phyloP scores from a whole-genome alignment of 495 filamentous ascomycete genomes.

The Penicillium pulvis region DNA sequence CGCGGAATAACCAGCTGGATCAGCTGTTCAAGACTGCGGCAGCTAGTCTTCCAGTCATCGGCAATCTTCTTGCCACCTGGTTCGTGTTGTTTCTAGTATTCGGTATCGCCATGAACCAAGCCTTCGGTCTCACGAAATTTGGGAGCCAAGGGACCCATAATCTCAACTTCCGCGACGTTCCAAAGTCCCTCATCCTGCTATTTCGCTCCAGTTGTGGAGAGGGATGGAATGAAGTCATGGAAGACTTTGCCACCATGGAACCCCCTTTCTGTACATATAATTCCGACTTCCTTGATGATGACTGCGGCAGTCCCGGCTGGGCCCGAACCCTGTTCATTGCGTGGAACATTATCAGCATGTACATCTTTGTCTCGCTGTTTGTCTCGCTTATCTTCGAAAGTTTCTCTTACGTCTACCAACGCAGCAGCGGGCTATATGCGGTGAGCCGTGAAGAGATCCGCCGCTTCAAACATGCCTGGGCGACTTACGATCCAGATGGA shows the following conservation, averaged over 20 bases:
- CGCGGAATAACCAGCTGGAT: slow-evolving; percentile 94
- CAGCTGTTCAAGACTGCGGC: slow-evolving; percentile 99
- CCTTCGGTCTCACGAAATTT: slow-evolving; percentile 93
- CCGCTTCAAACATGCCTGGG: slow-evolving; percentile 98
- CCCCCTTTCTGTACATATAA: slow-evolving; percentile 74
- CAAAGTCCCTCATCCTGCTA: slow-evolving; percentile 88
- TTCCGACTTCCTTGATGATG: slow-evolving; percentile 72
- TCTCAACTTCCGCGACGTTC: slow-evolving; percentile 90
- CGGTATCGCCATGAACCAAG: slow-evolving; percentile 94
- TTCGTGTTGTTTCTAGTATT: slow-evolving; percentile 94
- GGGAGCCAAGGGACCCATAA: slow-evolving; percentile 72
- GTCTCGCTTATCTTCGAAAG: slow-evolving; percentile 99
- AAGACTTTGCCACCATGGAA: slow-evolving; percentile 82
- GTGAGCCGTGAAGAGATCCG: slow-evolving; percentile 91
- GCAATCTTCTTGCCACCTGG: slow-evolving; percentile 95
- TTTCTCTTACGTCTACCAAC: slow-evolving; percentile 98
- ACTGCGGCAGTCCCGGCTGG: slow-evolving; percentile 90
- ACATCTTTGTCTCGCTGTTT: slow-evolving; percentile 98
- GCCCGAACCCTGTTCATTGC: slow-evolving; percentile 85
- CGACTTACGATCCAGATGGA: slow-evolving; percentile 87
- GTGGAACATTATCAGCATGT: slow-evolving; percentile 99
- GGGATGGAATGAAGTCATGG: slow-evolving; percentile 96
- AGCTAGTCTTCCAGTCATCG: slow-evolving; percentile 87
- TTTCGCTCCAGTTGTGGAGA: slow-evolving; percentile 93
- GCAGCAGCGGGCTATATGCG: slow-evolving; percentile 74